Percentiles rank a stretch among this genome's conserved stretches.
Evolutionary conservation across 495 filamentous ascomycete genomes (phyloP).

Genomic region (Aspergillus ostianus): DNA sequence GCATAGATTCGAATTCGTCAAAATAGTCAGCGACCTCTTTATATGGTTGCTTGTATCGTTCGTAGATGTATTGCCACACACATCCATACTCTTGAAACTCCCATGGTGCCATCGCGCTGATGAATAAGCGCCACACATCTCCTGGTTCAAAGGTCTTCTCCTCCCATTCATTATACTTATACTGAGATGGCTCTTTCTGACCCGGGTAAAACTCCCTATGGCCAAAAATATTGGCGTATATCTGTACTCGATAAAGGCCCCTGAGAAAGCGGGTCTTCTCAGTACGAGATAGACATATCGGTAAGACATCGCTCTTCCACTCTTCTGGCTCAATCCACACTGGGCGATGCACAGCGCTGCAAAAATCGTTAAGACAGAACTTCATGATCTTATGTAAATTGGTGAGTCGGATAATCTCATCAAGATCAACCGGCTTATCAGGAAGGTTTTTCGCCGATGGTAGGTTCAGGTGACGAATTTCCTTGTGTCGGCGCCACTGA

Average conservation of each 20-base stretch:
- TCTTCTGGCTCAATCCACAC: slow-evolving; percentile 1
- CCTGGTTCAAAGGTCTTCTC: not conserved
- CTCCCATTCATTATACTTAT: not conserved
- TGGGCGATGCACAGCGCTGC: not conserved
- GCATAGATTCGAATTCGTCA: not conserved
- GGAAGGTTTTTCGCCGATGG: slow-evolving; percentile 1
- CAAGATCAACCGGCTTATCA: slow-evolving; percentile 4
- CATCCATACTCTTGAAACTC: slow-evolving; percentile 15
- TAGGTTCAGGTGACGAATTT: slow-evolving; percentile 6
- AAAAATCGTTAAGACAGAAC: slow-evolving; percentile 8
- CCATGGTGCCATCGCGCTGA: slow-evolving; percentile 16
- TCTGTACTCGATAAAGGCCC: slow-evolving; percentile 8
- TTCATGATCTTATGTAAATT: slow-evolving; percentile 9
- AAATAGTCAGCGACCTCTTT: slow-evolving; percentile 1
- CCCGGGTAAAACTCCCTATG: not conserved
- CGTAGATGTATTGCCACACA: slow-evolving; percentile 7
- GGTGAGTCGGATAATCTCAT: slow-evolving; percentile 3
- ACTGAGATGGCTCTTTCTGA: not conserved
- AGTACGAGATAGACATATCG: slow-evolving; percentile 3
- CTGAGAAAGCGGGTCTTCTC: slow-evolving; percentile 11
- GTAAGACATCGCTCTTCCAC: slow-evolving; percentile 5
- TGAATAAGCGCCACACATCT: slow-evolving; percentile 5
- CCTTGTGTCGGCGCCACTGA: slow-evolving; percentile 9
- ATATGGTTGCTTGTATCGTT: not conserved
- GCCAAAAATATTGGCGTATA: slow-evolving; percentile 11